These are phyloP conservation scores for Cladorrhinum sp. DNA, from an alignment of 2,329 filamentous ascomycete species.

Conservation along the genomic window DNA sequence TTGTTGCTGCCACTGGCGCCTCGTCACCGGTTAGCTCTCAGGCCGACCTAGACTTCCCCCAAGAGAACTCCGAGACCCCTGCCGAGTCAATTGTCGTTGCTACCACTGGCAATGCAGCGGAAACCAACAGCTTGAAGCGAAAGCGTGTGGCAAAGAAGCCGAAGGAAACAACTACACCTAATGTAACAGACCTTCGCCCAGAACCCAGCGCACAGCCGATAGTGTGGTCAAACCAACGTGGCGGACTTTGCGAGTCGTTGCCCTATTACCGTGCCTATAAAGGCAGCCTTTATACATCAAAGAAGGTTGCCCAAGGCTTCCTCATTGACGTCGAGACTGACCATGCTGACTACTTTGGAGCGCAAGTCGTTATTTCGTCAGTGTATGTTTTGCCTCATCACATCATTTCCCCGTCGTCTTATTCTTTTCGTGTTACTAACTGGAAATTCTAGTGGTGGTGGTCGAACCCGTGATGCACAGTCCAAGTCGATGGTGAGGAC, in stretches of 20 bases:
- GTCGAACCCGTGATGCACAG: conserved; percentile 44
- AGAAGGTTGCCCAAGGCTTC: conserved; percentile 52
- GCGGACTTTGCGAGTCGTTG: conserved; percentile 61
- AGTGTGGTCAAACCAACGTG: conserved; percentile 57
- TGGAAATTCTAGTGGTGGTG: conserved; percentile 48
- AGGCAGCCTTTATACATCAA: conserved; percentile 52
- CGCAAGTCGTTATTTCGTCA: conserved; percentile 61
- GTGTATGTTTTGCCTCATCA: conserved; percentile 44
- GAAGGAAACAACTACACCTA: not conserved
- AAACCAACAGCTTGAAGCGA: not conserved
- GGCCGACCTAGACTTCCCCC: not conserved
- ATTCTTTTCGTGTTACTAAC: not conserved
- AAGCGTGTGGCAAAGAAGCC: not conserved
- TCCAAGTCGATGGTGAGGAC: conserved; percentile 43
- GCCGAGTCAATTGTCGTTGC: not conserved
- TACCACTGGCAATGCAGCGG: not conserved
- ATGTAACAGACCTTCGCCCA: not conserved
- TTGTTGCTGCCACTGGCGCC: too few species aligned
- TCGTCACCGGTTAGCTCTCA: too few species aligned
- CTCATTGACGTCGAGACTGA: conserved; percentile 57
- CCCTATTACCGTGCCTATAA: conserved; percentile 62
- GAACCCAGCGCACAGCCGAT: not conserved
- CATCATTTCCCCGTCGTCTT: not conserved
- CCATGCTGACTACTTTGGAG: conserved; percentile 55
- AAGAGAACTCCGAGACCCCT: not conserved